A percentile compares a stretch with the other conserved stretches of the same genome.
phyloP scores from a whole-genome alignment of 805 yeast genomes.

The Tetrapisispora pingtungensis region DNA sequence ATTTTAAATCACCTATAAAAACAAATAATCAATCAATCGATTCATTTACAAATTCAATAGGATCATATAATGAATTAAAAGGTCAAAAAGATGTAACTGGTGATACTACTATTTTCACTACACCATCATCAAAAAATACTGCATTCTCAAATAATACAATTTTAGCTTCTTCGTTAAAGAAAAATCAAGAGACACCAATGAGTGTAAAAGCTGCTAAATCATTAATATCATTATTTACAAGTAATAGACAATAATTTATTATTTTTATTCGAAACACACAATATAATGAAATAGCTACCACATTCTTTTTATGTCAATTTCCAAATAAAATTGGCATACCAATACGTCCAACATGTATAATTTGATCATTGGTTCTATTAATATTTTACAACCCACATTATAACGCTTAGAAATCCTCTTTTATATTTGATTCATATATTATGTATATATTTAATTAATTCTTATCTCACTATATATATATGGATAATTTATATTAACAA shows the following conservation, averaged over 20 bases:
- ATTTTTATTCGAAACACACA: neutral
- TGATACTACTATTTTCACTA: slow-evolving; percentile 4
- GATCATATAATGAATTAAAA: neutral
- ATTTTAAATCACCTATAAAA: slow-evolving; percentile 12
- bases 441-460: too few species aligned
- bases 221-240: slow-evolving; percentile 24
- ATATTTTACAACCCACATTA: too few species aligned
- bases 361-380: too few species aligned
- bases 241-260: slow-evolving; percentile 7
- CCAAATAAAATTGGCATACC: too few species aligned
- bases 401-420: too few species aligned
- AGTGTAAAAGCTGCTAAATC: slow-evolving; percentile 31
- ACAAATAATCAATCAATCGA: neutral
- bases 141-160: neutral
- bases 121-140: slow-evolving; percentile 3
- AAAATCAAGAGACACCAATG: slow-evolving; percentile 24
- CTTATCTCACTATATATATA: too few species aligned
- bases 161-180: neutral
- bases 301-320: too few species aligned
- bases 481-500: too few species aligned
- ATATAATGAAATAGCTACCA: too few species aligned
- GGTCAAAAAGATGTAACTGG: neutral
- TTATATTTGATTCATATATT: too few species aligned
- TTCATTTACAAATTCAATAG: neutral
- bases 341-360: too few species aligned